Percentiles rank a stretch among this genome's conserved stretches.
These are phyloP conservation scores for Solidago caesia DNA, from an alignment of 129 eudicot genomes.

Conservation along the genomic window DNA sequence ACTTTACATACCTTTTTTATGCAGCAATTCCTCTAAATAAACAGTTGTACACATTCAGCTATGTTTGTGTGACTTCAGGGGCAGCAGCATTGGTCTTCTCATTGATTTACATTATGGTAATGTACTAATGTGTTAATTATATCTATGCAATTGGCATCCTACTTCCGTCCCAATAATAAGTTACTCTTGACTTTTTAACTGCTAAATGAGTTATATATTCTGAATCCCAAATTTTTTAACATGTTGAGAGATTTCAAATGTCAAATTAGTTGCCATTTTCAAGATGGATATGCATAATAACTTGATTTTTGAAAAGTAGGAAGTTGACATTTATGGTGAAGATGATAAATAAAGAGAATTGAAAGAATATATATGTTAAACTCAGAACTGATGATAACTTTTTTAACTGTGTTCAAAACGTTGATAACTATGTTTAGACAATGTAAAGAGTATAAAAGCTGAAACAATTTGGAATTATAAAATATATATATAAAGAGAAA, in stretches of 20 bases:
- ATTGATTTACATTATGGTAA: conserved; percentile 62
- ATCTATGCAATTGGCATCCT: not conserved
- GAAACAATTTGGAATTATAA: too few species aligned
- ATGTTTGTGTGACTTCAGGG: conserved; percentile 80
- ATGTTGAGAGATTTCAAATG: too few species aligned
- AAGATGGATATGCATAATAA: not conserved
- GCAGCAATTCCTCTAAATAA: conserved; percentile 89
- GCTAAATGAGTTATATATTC: not conserved
- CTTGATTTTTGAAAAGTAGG: not conserved
- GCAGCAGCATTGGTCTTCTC: conserved; percentile 81
- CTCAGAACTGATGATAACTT: not conserved
- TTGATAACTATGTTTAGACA: too few species aligned
- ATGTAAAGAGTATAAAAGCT: too few species aligned
- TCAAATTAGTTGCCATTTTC: not conserved
- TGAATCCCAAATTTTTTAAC: not conserved
- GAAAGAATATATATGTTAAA: too few species aligned
- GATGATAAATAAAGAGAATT: not conserved
- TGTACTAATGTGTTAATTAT: conserved; percentile 33
- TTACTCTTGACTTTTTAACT: conserved; percentile 7
- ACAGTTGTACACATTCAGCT: conserved; percentile 82
- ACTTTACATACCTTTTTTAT: conserved; percentile 14
- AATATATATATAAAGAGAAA: too few species aligned
- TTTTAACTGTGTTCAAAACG: not conserved
- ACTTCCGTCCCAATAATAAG: conserved; percentile 3
- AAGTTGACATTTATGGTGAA: not conserved